These are phyloP conservation scores for Hysterangium stoloniferum DNA, from an alignment of 768 basidiomycete genomes.

Conservation along the genomic window DNA sequence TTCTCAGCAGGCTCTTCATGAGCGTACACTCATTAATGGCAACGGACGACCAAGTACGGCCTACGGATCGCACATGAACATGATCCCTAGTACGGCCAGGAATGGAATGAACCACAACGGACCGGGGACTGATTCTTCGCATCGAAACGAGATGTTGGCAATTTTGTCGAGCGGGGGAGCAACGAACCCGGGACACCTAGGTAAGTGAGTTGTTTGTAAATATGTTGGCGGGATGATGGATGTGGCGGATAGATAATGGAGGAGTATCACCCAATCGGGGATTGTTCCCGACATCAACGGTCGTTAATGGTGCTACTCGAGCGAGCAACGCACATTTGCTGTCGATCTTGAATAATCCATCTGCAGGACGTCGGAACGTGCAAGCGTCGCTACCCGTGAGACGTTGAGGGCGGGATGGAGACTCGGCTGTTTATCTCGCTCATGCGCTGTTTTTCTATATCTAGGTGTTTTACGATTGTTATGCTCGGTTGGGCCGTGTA, in stretches of 20 bases:
- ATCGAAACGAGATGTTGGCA: background rate
- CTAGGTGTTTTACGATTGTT: too few relatives aligned
- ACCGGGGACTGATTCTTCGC: background rate
- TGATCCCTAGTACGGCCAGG: background rate
- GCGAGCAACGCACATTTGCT: background rate
- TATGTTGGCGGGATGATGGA: too few relatives aligned
- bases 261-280: background rate
- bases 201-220: background rate
- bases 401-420: too few relatives aligned
- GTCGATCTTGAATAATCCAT: conserved; percentile 1
- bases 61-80: too few relatives aligned
- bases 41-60: background rate
- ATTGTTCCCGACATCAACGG: background rate
- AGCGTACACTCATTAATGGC: background rate
- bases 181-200: background rate
- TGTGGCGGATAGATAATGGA: too few relatives aligned
- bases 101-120: background rate
- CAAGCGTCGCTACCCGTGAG: too few relatives aligned
- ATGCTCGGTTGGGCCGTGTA: too few relatives aligned
- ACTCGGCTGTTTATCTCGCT: too few relatives aligned
- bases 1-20: background rate
- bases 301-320: background rate
- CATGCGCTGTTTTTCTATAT: too few relatives aligned
- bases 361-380: background rate
- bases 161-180: background rate